phyloP scores from a whole-genome alignment of 306 rosid genomes.

The Carpinus fangiana region DNA sequence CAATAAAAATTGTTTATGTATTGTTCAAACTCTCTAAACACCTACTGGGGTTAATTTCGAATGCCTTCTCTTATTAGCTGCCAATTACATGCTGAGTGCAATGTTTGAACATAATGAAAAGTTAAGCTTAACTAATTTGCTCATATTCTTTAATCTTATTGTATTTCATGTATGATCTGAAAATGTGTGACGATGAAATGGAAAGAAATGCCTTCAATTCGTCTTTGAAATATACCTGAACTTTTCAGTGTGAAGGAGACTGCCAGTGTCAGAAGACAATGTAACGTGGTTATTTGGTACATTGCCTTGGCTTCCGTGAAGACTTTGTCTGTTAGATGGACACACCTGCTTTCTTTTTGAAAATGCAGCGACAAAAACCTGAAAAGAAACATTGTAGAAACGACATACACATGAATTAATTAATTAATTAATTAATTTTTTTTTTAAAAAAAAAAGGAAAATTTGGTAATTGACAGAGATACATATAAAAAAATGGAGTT shows the following conservation, averaged over 20 bases:
- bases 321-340: slow-evolving; percentile 68
- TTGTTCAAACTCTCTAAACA: too few relatives aligned
- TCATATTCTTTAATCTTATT: not conserved
- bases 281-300: slow-evolving; percentile 6
- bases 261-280: slow-evolving; percentile 33
- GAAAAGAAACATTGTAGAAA: slow-evolving; percentile 3
- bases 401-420: not conserved
- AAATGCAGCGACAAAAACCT: slow-evolving; percentile 94
- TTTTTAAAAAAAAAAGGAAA: not conserved
- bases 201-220: not conserved
- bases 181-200: not conserved
- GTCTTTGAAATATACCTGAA: slow-evolving; percentile 47
- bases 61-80: too few relatives aligned
- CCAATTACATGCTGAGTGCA: too few relatives aligned
- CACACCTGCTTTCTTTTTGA: slow-evolving; percentile 62
- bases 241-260: slow-evolving; percentile 47
- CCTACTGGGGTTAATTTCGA: too few relatives aligned
- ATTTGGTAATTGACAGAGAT: not conserved
- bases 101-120: too few relatives aligned
- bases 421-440: not conserved
- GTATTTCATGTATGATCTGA: not conserved
- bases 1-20: too few relatives aligned
- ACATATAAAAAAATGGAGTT: too few relatives aligned
- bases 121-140: too few relatives aligned
- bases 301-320: slow-evolving; percentile 54